Base-by-base conservation (phyloP, 768 basidiomycete genomes). In the Suillus luteus region DNA sequence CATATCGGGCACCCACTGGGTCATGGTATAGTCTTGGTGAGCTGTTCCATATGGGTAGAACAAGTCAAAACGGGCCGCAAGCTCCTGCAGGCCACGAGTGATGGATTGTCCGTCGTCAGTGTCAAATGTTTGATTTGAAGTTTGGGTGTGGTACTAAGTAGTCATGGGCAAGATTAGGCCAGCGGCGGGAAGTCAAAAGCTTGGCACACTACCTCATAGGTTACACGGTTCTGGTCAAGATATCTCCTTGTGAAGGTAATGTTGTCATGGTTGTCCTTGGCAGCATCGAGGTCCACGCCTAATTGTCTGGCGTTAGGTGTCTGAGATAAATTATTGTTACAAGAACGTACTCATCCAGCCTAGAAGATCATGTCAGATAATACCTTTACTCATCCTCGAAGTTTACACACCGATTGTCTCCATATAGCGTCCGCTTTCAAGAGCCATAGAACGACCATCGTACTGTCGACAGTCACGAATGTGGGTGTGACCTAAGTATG, bases 401-500 rank as follows among this genome's bases (percentile, higher is more conserved):
- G 19, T n/a, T 14, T 17, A 59, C 83, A 11, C 54, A 90, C 92
- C 93, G 61, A 96, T 79, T 12, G 95, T 97, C 77, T 97, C 95
- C 89, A 96, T 91, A 72, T 96, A 96, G 24, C 93, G 80, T 19
- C 95, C 91, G 66, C 92, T 90, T 70, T 93, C 91, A 65, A 95
- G 71, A 1, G 88, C 81, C 80, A 95, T 92, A 0, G 89, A 88
- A 17, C 88, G 82, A 5, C 82, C 84, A 73, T 95, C 93, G 48
- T 61, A 82, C 83, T 74, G 76, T 82, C 84, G 67, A 75, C 93
- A 95, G 70, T 94, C 91, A 49, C 93, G 87, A 63, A 93, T 88
- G 72, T 94, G 91, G 0, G 83, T 81, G 66, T 94, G 92, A 3
- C 89, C 89, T 80, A 65, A 35, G 64, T 11, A 54, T 14, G 41